Evolutionary conservation across 495 filamentous ascomycete genomes (phyloP), one percentile per base, ranked within the genome.

Genomic region (Trichoderma reesei): DNA sequence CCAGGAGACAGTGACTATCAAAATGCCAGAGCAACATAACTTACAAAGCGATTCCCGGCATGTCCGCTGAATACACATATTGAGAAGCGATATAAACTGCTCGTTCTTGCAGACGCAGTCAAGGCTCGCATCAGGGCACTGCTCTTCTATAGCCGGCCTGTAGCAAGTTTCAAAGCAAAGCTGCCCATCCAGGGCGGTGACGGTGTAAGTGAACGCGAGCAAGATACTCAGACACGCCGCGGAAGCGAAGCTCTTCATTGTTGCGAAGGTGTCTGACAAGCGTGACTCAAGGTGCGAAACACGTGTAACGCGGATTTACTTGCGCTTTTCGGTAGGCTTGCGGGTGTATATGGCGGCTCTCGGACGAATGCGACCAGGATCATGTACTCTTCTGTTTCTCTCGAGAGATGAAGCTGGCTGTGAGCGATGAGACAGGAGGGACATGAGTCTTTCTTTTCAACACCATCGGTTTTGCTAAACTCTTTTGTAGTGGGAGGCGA

Each of bases 61-160:
- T 11, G 51, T 56, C 26, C 51, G 51, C 51, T 56, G 51, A 10
- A 56, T 56, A 26, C 51, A 56, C 51, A 56, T 56, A 33, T 56
- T 14, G 51, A 56, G 51, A 4, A 56, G 31, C 20, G 26, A 56
- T 56, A 56, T 56, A 56, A 56, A 56, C 26, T 56, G 26, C 3
- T 56, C 51, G 6, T 56, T 56, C 18, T 33, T 56, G 51, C 51
- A 56, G 34, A 33, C 26, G 5, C 51, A 56, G 11, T 56, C 31
- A 10, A 34, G 5, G 51, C 14, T 31, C 34, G 31, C 51, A 31
- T 26, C 18, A 14, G 51, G 51, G 11, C 51, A 56, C 51, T 56
- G 51, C 51, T 56, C 20, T 34, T 56, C 51, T 20, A 56, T 16
- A 33, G 51, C 51, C 26, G 51, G 51, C 20, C 13, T 33, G 26